These are phyloP conservation scores for Nicotiana knightiana DNA, from an alignment of 257 asterid genomes.

Conservation along the genomic window DNA sequence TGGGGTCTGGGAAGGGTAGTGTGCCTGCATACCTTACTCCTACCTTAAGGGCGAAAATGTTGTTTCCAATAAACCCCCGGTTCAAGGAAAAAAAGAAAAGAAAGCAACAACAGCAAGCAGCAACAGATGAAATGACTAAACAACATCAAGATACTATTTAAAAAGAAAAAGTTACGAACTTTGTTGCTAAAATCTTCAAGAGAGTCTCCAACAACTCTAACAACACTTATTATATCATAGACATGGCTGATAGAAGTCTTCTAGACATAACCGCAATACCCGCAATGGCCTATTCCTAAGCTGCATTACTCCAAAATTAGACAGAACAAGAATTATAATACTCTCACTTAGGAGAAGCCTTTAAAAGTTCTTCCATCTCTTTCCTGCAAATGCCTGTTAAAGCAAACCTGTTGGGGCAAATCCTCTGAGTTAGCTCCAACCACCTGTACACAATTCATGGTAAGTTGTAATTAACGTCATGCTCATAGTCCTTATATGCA, in stretches of 20 bases:
- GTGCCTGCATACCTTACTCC: too few relatives aligned
- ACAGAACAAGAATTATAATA: background rate
- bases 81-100: too few relatives aligned
- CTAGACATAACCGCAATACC: background rate
- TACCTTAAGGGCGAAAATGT: too few relatives aligned
- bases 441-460: slow-evolving; percentile 77
- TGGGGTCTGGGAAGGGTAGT: too few relatives aligned
- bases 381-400: slow-evolving; percentile 34
- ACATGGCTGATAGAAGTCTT: background rate
- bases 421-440: slow-evolving; percentile 9
- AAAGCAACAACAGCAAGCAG: too few relatives aligned
- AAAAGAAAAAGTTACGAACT: background rate
- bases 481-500: slow-evolving; percentile 39
- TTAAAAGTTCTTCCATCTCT: background rate
- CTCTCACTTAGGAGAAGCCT: background rate
- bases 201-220: background rate
- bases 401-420: slow-evolving; percentile 21
- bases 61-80: too few relatives aligned
- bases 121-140: background rate
- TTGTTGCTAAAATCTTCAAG: background rate
- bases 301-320: background rate
- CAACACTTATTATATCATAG: background rate
- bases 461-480: slow-evolving; percentile 36
- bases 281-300: background rate
- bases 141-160: background rate